Percentiles rank a stretch among this genome's conserved stretches.
Conservation (phyloP, 2,329 filamentous ascomycete genomes). For the Ophiosphaerella narmari region DNA sequence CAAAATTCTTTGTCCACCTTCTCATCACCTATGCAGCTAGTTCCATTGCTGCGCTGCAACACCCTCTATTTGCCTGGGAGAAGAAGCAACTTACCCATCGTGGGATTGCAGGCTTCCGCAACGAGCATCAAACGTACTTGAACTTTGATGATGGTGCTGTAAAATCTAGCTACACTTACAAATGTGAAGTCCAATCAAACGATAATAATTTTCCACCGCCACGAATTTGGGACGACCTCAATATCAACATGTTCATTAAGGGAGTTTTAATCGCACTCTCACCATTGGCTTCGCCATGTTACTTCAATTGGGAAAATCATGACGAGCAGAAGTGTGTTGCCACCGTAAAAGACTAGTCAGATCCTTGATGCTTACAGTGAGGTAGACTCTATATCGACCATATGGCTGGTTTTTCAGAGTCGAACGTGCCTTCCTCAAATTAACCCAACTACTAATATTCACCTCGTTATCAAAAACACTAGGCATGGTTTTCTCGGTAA, state of each 20-base stretch:
- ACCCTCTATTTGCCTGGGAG: slow-evolving; percentile 10
- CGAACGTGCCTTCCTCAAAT: slow-evolving; percentile 11
- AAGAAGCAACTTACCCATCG: slow-evolving; percentile 11
- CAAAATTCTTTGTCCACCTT: background rate
- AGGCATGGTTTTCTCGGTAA: slow-evolving; percentile 26
- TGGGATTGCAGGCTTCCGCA: slow-evolving; percentile 1
- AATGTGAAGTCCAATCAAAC: background rate
- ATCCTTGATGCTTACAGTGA: slow-evolving; percentile 7
- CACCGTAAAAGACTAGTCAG: slow-evolving; percentile 5
- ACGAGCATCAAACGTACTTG: slow-evolving; percentile 8
- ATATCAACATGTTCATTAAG: background rate
- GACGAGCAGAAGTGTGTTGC: slow-evolving; percentile 8
- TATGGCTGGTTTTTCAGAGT: slow-evolving; percentile 15
- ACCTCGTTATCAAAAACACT: slow-evolving; percentile 26
- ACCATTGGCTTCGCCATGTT: background rate
- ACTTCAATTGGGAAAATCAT: slow-evolving; percentile 9
- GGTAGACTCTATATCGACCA: slow-evolving; percentile 12
- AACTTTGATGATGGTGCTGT: slow-evolving; percentile 11
- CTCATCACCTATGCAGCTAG: background rate
- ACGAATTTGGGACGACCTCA: background rate
- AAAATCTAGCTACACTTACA: background rate
- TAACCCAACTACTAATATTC: slow-evolving; percentile 4
- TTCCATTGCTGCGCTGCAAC: background rate
- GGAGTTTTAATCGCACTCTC: background rate
- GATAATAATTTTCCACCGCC: background rate